Evolutionary conservation across 495 filamentous ascomycete genomes (phyloP), one percentile per base, ranked within the genome.

Genomic region (Entonaema liquescens): DNA sequence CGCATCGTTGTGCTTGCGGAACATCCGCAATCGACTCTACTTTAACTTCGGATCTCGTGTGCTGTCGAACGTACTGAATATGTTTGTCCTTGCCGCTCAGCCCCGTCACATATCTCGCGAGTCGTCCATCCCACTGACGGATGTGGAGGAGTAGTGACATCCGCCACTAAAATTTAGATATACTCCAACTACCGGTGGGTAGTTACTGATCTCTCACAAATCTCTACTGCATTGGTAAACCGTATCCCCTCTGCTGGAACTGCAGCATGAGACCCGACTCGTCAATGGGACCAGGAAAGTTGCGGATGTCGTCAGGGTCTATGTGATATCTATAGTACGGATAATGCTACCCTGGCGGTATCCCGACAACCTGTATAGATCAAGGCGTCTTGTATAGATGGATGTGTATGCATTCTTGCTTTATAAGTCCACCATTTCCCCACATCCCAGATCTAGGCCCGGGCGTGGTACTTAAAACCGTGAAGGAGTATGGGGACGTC

Each of bases 31-130:
- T 15, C 31, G 21, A 35, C 25, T 64, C 21, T 56, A 50, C 33
- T 36, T 55, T 19, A 6, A 44, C 52, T 2, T 36, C 36, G 44
- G 44, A 13, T 38, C 52, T 63, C 33, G 26, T 13, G 25, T 21
- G 26, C 9, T 55, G 53, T 66, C 52, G 57, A 59, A 57, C 58
- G 35, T 29, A 47, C 35, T 47, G 44, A 17, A 65, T 62, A 25
- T 60, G 47, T 26, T 42, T 54, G 31, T 6, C 5, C 31, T 56
- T 68, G 38, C 70, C 70, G 70, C 65, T 66, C 57, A 73, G 52
- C 65, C 70, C 70, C 70, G 65, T 61, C 65, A 52, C 47, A 59
- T 53, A 65, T 57, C 11, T 52, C 47, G 38, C 31, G 40, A 42
- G 21, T 29, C 8, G 8, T 23, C 29, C 17, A 19, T 54, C 53